phyloP scores from a whole-genome alignment of 1,284 basidiomycete genomes.

The Fomitopsis betulina region DNA sequence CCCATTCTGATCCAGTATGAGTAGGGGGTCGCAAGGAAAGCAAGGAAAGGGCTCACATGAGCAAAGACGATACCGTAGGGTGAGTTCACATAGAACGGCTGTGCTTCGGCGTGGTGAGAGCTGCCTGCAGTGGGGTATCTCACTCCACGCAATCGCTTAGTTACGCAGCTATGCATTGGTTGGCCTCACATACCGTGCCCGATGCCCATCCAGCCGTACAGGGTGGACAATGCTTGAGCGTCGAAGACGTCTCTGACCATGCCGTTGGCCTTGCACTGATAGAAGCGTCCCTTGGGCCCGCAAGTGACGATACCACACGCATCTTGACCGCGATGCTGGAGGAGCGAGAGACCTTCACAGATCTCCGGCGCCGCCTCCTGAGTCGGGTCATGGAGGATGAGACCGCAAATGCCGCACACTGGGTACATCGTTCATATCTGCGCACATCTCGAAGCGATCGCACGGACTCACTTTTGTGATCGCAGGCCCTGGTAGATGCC shows the following conservation, averaged over 20 bases:
- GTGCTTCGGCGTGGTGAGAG: constrained; percentile 96
- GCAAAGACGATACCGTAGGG: constrained; percentile 98
- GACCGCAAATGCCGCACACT: constrained; percentile 89
- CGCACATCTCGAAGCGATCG: not conserved
- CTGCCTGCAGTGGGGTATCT: constrained; percentile 98
- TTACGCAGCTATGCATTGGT: not conserved
- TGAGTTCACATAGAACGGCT: constrained; percentile 99
- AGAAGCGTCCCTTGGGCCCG: constrained; percentile 91
- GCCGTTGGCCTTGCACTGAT: constrained; percentile 99
- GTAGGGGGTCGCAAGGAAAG: constrained; percentile 7
- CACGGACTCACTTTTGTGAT: constrained; percentile 1
- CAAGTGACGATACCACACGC: constrained; percentile 98
- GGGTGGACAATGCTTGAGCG: constrained; percentile 66
- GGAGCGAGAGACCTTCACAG: constrained; percentile 84
- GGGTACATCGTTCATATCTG: constrained; percentile 5
- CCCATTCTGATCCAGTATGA: constrained; percentile 71
- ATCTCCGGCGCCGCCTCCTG: constrained; percentile 83
- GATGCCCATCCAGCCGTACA: constrained; percentile 95
- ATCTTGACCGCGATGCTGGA: constrained; percentile 97
- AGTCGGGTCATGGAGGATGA: constrained; percentile 75
- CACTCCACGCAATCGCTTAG: constrained; percentile 45
- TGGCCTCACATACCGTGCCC: constrained; percentile 76
- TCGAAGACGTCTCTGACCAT: constrained; percentile 99
- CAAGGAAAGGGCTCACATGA: constrained; percentile 62
- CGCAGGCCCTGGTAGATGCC: not conserved